Evolutionary conservation across 345 rosid species (phyloP), one percentile per base, ranked within the genome.

Genomic region (Combretum micranthum): DNA sequence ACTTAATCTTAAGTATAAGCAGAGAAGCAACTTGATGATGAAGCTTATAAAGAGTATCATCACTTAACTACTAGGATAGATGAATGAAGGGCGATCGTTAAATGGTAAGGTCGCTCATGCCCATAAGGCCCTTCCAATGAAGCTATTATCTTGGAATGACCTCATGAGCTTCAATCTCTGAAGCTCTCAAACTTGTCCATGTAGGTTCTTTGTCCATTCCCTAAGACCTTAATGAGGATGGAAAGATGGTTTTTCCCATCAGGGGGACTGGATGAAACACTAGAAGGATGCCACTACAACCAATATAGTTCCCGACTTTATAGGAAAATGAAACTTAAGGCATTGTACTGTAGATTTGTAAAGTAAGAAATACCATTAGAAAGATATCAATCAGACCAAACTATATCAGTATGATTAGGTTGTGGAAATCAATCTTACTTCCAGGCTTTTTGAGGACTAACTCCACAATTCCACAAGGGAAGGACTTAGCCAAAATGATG

Each of bases 251-350:
- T 65, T 39, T 81, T 69, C 17, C 96, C 89, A 56, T 82, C 97
- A 49, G 83, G 65, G 63, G 95, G 95, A 63, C 99, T 88, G 15
- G 97, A 88, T 43, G 98, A 86, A 52, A 92, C 93, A 55, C 99
- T 88, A 64, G 88, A 92, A 56, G 96, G 97, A 76, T 92, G 97
- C 97, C 99, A 92, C 52, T 92, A 96, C 67, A 86, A 73, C 99
- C 93, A 88, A 26, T 97, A 92, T 37, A 92, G 39, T 69, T 82
- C 89, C 63, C 84, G 75, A 47, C 88, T 73, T 80, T 84, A 97
- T 60, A 92, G 79, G 77, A 92, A 92, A 45, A 92, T 46, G 49
- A 92, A 88, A 64, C 97, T 84, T 52, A 92, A 80, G 16, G 98
- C 89, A 60, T 88, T 92, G 72, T 92, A 92, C 20, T 68, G 61